Evolutionary conservation across 2,329 filamentous ascomycete genomes (phyloP), one percentile per base, ranked within the genome.

Genomic region (Arthrocladium fulminans): DNA sequence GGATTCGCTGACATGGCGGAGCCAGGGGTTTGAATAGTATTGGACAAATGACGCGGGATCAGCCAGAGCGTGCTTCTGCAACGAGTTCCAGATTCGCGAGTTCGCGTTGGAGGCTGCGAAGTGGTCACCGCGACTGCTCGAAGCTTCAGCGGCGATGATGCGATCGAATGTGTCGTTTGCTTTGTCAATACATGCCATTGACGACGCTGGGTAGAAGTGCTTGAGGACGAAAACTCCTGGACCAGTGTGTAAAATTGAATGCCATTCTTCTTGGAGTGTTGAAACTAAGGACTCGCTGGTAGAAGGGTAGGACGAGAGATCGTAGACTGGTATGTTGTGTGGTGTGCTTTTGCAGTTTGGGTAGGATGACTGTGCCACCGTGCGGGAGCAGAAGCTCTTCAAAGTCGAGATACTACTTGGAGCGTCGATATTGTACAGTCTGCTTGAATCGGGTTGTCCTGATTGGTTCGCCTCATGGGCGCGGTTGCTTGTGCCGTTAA

Each of bases 51-150:
- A 76, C 0, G 58, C 37, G 0, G 78, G 72, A 52, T 79, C 71
- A 23, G 64, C 58, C 2, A 75, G 60, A 17, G 70, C 74, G 57
- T 82, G 79, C 58, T 83, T 83, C 53, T 73, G 73, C 62, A 82
- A 79, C 0, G 79, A 78, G 64, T 83, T 83, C 79, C 79, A 83
- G 64, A 83, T 80, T 8, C 80, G 72, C 47, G 75, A 69, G 58
- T 83, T 83, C 20, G 70, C 69, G 19, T 74, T 73, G 2, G 68
- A 67, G 3, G 69, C 63, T 1, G 78, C 76, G 60, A 83, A 83
- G 57, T 83, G 79, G 60, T 83, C 79, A 19, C 79, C 79, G 20
- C 60, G 60, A 19, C 58, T 41, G 4, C 56, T 55, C 24, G 63
- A 54, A 23, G 58, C 60, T 60, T 79, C 73, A 8, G 59, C 56